Evolutionary conservation across 768 basidiomycete genomes (phyloP).

Genomic region (Pleurotus salmoneostramineus): DNA sequence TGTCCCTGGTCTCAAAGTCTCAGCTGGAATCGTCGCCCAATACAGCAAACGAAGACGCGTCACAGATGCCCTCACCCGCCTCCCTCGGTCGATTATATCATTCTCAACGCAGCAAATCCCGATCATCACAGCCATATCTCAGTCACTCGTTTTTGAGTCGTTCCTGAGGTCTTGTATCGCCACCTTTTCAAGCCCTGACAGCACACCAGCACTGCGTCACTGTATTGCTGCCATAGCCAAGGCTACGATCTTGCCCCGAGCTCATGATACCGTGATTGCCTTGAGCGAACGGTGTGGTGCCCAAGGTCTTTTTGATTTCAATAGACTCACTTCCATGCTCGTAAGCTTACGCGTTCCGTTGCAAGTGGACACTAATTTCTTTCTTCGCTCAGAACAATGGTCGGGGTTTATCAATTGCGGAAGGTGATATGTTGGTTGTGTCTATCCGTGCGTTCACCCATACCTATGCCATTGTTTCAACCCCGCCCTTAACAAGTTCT

Average conservation of each 20-base stretch:
- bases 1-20: constrained; percentile 19
- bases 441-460: constrained; percentile 26
- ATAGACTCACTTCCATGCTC: constrained; percentile 22
- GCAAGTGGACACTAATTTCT: constrained; percentile 18
- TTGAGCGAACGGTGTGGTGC: constrained; percentile 38
- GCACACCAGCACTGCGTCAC: constrained; percentile 18
- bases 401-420: constrained; percentile 37
- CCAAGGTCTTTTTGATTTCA: constrained; percentile 35
- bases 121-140: constrained; percentile 29
- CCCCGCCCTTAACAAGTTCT: neutral
- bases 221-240: constrained; percentile 19
- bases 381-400: constrained; percentile 25
- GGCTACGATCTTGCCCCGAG: constrained; percentile 13
- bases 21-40: constrained; percentile 19
- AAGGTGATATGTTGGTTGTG: constrained; percentile 38
- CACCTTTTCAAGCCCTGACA: constrained; percentile 15
- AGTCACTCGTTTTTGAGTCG: constrained; percentile 28
- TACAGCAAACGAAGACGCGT: constrained; percentile 28
- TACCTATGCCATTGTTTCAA: neutral
- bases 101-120: constrained; percentile 40
- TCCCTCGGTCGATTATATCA: constrained; percentile 18
- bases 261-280: constrained; percentile 11
- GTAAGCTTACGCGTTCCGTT: neutral
- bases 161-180: constrained; percentile 17
- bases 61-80: constrained; percentile 12